phyloP scores from a whole-genome alignment of 1,284 basidiomycete genomes.

The Paramarasmius palmivorus region DNA sequence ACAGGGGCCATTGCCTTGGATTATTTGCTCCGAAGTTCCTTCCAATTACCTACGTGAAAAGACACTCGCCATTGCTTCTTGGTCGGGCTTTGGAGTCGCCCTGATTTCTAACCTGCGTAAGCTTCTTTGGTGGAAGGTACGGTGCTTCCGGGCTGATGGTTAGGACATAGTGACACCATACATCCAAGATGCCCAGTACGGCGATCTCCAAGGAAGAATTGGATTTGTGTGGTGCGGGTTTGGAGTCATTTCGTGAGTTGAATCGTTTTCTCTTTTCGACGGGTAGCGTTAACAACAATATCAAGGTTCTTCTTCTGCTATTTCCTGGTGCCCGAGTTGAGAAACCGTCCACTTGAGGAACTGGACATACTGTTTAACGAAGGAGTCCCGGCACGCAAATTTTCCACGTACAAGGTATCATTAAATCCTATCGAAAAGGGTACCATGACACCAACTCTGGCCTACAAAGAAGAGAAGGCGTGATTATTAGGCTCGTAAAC shows the following conservation, averaged over 20 bases:
- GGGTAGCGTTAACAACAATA: too few relatives aligned
- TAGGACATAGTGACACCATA: background rate
- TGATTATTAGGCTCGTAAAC: too few relatives aligned
- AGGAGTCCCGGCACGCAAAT: too few relatives aligned
- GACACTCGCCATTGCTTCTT: conserved; percentile 2
- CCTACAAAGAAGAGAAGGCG: too few relatives aligned
- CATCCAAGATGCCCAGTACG: conserved; percentile 1
- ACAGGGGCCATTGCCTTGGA: background rate
- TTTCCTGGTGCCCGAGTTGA: too few relatives aligned
- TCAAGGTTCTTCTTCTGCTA: too few relatives aligned
- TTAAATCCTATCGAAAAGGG: too few relatives aligned
- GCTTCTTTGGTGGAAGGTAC: background rate
- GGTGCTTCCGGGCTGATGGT: background rate
- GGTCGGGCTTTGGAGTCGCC: conserved; percentile 5
- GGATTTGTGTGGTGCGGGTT: background rate
- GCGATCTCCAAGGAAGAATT: background rate
- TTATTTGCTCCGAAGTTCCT: background rate
- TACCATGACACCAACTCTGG: too few relatives aligned
- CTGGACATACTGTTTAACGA: too few relatives aligned
- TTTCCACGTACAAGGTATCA: too few relatives aligned
- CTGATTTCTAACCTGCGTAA: conserved; percentile 2
- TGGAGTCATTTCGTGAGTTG: background rate
- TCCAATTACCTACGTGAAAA: conserved; percentile 2
- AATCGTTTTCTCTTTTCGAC: too few relatives aligned
- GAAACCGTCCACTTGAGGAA: too few relatives aligned